A percentile compares a stretch with the other conserved stretches of the same genome.
Conservation (phyloP, 176 grass and related monocot species). For the Oryza coarctata region DNA sequence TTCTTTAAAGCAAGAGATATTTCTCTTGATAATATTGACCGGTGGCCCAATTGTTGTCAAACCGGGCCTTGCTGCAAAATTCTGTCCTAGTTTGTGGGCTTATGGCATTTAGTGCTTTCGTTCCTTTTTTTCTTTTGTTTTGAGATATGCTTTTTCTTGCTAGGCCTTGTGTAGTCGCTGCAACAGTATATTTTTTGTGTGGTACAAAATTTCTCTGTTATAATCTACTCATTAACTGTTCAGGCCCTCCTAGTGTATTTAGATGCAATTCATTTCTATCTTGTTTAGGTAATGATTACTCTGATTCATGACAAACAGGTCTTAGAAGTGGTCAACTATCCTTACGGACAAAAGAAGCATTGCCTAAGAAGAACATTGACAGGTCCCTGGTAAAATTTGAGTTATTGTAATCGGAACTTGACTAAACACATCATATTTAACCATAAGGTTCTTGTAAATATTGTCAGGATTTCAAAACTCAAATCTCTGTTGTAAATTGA, state of each 20-base stretch:
- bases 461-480: slow-evolving; percentile 37
- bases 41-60: neutral
- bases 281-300: slow-evolving; percentile 15
- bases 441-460: slow-evolving; percentile 46
- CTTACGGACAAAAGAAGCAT: slow-evolving; percentile 50
- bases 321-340: slow-evolving; percentile 45
- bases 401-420: neutral
- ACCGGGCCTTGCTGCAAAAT: neutral
- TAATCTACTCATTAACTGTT: neutral
- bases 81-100: neutral
- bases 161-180: neutral
- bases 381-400: slow-evolving; percentile 62
- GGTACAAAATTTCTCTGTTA: neutral
- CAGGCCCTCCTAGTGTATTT: neutral
- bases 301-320: slow-evolving; percentile 38
- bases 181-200: neutral
- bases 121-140: neutral
- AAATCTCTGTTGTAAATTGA: slow-evolving; percentile 41
- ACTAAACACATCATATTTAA: slow-evolving; percentile 38
- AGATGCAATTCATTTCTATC: neutral
- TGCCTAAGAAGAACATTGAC: slow-evolving; percentile 78
- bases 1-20: neutral
- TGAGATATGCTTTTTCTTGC: neutral
- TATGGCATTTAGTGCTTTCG: neutral
- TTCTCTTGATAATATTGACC: neutral